These are phyloP conservation scores for Ustanciosporium gigantosporum DNA, from an alignment of 1,284 basidiomycete genomes.

Conservation along the genomic window DNA sequence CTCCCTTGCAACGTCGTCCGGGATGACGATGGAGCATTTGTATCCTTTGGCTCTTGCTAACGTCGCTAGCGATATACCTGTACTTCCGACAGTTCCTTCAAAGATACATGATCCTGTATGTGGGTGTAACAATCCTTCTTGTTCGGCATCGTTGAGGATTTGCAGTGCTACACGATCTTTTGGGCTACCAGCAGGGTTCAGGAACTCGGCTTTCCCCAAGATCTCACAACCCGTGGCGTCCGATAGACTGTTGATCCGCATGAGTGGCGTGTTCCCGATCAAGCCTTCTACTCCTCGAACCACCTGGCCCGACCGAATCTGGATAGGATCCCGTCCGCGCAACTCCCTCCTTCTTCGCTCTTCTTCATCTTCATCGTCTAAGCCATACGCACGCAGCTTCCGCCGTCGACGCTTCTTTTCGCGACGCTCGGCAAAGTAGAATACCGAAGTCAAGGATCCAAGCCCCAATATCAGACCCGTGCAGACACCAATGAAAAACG, in stretches of 20 bases:
- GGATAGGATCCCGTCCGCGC: constrained; percentile 22
- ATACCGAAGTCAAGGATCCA: constrained; percentile 45
- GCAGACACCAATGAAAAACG: constrained; percentile 49
- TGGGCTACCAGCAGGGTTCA: constrained; percentile 96
- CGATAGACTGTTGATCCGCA: constrained; percentile 88
- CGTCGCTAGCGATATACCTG: constrained; percentile 93
- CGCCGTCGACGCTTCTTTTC: constrained; percentile 25
- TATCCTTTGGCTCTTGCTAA: constrained; percentile 71
- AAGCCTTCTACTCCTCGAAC: constrained; percentile 49
- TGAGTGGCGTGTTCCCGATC: constrained; percentile 81
- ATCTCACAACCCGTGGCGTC: constrained; percentile 90
- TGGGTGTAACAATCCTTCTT: constrained; percentile 77
- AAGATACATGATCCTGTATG: constrained; percentile 90
- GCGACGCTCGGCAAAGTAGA: constrained; percentile 39
- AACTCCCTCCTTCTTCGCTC: constrained; percentile 20
- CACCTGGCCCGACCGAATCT: constrained; percentile 41
- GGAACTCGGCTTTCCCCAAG: constrained; percentile 92
- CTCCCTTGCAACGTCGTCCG: constrained; percentile 73
- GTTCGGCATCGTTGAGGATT: constrained; percentile 81
- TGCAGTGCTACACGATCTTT: constrained; percentile 93
- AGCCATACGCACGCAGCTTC: constrained; percentile 17
- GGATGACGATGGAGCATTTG: constrained; percentile 58
- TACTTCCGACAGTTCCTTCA: constrained; percentile 95
- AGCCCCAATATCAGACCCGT: constrained; percentile 50
- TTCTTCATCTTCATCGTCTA: constrained; percentile 34